These are phyloP conservation scores for Pythium plurisporium DNA, from an alignment of 352 stramenopile species.

Conservation along the genomic window DNA sequence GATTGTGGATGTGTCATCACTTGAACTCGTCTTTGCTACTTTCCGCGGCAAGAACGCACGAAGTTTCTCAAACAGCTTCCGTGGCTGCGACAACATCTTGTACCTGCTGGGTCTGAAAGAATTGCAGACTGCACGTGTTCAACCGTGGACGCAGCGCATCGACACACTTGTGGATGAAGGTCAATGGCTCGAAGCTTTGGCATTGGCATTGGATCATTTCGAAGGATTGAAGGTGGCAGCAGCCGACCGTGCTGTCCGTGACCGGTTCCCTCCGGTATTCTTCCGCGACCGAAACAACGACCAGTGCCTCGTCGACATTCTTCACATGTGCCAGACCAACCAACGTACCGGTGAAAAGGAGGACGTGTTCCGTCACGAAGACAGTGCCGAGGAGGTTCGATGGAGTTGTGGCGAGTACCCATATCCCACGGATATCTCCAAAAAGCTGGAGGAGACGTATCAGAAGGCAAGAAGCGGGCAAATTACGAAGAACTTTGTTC, in stretches of 20 bases:
- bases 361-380: slow-evolving; percentile 66
- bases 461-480: slow-evolving; percentile 79
- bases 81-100: slow-evolving; percentile 91
- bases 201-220: slow-evolving; percentile 94
- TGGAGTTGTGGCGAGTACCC: slow-evolving; percentile 80
- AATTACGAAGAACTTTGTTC: slow-evolving; percentile 86
- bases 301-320: slow-evolving; percentile 84
- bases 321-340: slow-evolving; percentile 90
- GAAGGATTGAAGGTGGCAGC: slow-evolving; percentile 87
- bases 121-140: slow-evolving; percentile 87
- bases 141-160: slow-evolving; percentile 92
- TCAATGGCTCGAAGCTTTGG: slow-evolving; percentile 96
- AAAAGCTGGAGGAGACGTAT: slow-evolving; percentile 81
- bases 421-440: slow-evolving; percentile 71
- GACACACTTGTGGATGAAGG: slow-evolving; percentile 93
- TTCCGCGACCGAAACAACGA: slow-evolving; percentile 88
- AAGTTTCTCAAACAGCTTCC: slow-evolving; percentile 87
- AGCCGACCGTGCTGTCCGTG: slow-evolving; percentile 70
- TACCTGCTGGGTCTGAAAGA: slow-evolving; percentile 92
- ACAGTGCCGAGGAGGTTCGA: slow-evolving; percentile 75
- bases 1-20: slow-evolving; percentile 91
- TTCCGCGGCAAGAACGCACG: slow-evolving; percentile 81
- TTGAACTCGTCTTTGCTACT: slow-evolving; percentile 93
- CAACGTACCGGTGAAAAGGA: slow-evolving; percentile 84
- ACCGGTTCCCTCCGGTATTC: slow-evolving; percentile 85